Evolutionary conservation across 1,284 basidiomycete genomes (phyloP), one percentile per base, ranked within the genome.

Genomic region (Puccinia hordei): DNA sequence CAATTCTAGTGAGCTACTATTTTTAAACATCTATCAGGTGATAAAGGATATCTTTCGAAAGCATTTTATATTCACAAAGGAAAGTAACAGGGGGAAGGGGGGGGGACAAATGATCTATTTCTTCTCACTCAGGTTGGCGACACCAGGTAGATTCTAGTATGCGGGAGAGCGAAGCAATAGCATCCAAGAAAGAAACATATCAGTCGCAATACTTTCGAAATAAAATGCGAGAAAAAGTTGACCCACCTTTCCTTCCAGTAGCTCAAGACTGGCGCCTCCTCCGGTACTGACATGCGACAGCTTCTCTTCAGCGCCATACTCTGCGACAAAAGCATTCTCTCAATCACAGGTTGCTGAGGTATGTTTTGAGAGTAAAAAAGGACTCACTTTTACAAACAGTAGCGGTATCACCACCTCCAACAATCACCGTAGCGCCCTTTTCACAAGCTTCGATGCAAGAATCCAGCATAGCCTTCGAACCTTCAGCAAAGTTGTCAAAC

Each of bases 261-360:
- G 90, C 87, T 98, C 95, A 82, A 99, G 90, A 85, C 91, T 93
- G 65, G 96, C 96, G 83, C 96, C 96, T 83, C 97, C 97, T 83
- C 97, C 96, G 61, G 96, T 99, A 84, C 92, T 94, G 85, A 98
- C 94, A 87, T 99, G 96, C 87, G 92, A 95, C 83, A 99, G 89
- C 86, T 93, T 91, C 84, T 92, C 91, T 87, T 99, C 97, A 84
- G 93, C 90, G 83, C 95, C 90, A 78, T 83, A 85, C 79, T 85
- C 82, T 83, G 63, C 4, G 24, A 69, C 27, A 19, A 30, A 24
- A 46, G 9, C 17, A 30, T 93, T 93, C 6, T 13, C 6, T 30
- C 68, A 41, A 51, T 6, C 2, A 35, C 24, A 12, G 24, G 19
- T 8, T 38, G 24, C 55, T 2, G n/a, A 3, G 44, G 44, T 27